Percentiles rank a stretch among this genome's conserved stretches.
Evolutionary conservation across 192 early-diverging fungal species (phyloP).

Genomic region (Martensiomyces pterosporus): DNA sequence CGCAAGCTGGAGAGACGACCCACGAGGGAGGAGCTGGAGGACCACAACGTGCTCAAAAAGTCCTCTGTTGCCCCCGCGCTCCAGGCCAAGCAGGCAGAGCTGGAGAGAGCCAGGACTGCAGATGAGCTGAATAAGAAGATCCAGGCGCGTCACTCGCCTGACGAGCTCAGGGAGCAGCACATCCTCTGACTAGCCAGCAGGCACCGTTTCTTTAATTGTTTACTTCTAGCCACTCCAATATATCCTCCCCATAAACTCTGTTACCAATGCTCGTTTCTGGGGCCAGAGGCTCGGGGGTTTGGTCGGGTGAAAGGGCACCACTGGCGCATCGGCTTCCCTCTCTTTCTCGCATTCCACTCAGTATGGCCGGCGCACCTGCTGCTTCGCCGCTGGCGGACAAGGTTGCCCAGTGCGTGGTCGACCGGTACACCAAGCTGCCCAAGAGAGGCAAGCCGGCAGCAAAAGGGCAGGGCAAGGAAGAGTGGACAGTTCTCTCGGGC

Average conservation of each 20-base stretch:
- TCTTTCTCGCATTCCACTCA: too few species aligned
- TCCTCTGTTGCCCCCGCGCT: conserved; percentile 51
- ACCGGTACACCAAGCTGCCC: conserved; percentile 56
- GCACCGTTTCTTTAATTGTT: conserved; percentile 2
- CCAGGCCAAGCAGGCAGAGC: conserved; percentile 38
- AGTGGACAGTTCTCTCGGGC: conserved; percentile 86
- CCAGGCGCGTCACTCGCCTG: conserved; percentile 40
- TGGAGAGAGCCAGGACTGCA: conserved; percentile 45
- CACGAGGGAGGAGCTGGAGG: conserved; percentile 49
- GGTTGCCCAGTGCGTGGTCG: conserved; percentile 53
- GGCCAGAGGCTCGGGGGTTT: too few species aligned
- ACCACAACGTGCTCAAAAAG: conserved; percentile 46
- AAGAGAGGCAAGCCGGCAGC: conserved; percentile 70
- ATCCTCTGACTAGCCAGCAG: conserved; percentile 48
- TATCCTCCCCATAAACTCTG: too few species aligned
- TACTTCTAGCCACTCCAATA: too few species aligned
- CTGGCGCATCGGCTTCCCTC: too few species aligned
- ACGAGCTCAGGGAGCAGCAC: conserved; percentile 54
- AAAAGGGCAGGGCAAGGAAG: conserved; percentile 41
- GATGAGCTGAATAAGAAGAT: conserved; percentile 51
- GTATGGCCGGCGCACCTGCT: too few species aligned
- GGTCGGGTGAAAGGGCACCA: too few species aligned
- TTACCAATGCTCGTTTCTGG: too few species aligned
- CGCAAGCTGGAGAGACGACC: conserved; percentile 59
- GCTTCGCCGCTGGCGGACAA: too few species aligned